These are phyloP conservation scores for Fusarium zealandicum DNA, from an alignment of 2,329 filamentous ascomycete species.

Conservation along the genomic window DNA sequence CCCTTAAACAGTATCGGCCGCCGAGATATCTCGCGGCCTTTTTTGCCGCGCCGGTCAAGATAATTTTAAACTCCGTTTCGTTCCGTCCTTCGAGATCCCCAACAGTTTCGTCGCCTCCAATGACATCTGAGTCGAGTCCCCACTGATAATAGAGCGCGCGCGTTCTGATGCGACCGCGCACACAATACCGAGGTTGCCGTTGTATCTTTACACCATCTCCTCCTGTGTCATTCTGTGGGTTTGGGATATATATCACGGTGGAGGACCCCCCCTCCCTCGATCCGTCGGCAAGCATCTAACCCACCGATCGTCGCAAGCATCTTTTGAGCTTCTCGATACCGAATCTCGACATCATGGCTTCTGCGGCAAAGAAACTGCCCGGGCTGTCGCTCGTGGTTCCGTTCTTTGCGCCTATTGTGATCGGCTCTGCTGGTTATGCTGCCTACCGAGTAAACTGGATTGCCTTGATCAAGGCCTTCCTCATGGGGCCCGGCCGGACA, in stretches of 20 bases:
- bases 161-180: neutral
- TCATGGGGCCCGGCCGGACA: slow-evolving; percentile 62
- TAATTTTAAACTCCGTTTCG: no score
- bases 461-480: slow-evolving; percentile 51
- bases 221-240: neutral
- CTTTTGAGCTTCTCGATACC: neutral
- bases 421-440: slow-evolving; percentile 56
- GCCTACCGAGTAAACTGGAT: slow-evolving; percentile 55
- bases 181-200: slow-evolving; percentile 8
- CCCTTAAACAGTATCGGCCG: no score
- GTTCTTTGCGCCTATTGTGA: slow-evolving; percentile 51
- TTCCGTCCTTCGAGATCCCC: neutral
- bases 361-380: slow-evolving; percentile 45
- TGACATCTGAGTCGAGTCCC: slow-evolving; percentile 14
- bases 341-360: slow-evolving; percentile 41
- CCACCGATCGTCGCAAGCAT: neutral
- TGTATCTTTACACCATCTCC: neutral
- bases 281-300: no score
- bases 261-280: neutral
- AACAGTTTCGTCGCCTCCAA: slow-evolving; percentile 17
- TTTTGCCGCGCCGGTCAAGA: no score
- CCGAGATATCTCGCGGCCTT: no score
- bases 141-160: slow-evolving; percentile 18
- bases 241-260: neutral
- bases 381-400: slow-evolving; percentile 47